Evolutionary conservation across 2,329 filamentous ascomycete genomes (phyloP), one percentile per base, ranked within the genome.

Genomic region (Diaporthe amygdali): DNA sequence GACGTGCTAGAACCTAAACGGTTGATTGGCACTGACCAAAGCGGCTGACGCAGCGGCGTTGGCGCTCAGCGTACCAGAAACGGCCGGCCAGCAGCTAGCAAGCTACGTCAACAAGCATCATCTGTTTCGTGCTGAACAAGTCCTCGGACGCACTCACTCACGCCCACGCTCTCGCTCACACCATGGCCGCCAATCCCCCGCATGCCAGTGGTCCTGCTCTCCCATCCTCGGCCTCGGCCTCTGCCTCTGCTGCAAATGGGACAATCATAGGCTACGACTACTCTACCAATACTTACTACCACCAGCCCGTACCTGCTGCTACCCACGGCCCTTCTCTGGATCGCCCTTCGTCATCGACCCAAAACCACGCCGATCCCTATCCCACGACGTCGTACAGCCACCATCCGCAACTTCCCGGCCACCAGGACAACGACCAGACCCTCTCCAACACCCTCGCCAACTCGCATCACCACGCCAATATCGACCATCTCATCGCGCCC

Each of bases 361-460:
- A 47, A 12, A n/a, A 64, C 39, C 69, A 54, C 51, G 44, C 30
- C 51, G 69, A 71, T 27, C 63, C 56, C 41, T 61, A 72, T 47
- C 39, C 61, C 12, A 44, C 25, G 25, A 25, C 70, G 27, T 68
- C 64, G 27, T n/a, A 68, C 41, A 52, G 20, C 44, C 61, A 41
- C 37, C 51, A 55, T 27, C 68, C 41, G 15, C 63, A 59, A 2
- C 25, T 39, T 25, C 44, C 68, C 54, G 52, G 22, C 71, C 30
- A 39, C 49, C 20, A 49, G 5, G 27, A 15, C 22, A 22, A 55
- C 66, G 64, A 56, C 9, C 61, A 73, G 64, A 73, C 74, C 15
- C 71, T 68, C 17, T 63, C 71, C 47, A 75, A 76, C 66, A 75
- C 76, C 30, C 34, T 74, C 20, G 74, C 74, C 39, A 76, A 76